A percentile compares a stretch with the other conserved stretches of the same genome.
Conservation (phyloP, 768 basidiomycete species). For the Phylloporus rhodoxanthus region DNA sequence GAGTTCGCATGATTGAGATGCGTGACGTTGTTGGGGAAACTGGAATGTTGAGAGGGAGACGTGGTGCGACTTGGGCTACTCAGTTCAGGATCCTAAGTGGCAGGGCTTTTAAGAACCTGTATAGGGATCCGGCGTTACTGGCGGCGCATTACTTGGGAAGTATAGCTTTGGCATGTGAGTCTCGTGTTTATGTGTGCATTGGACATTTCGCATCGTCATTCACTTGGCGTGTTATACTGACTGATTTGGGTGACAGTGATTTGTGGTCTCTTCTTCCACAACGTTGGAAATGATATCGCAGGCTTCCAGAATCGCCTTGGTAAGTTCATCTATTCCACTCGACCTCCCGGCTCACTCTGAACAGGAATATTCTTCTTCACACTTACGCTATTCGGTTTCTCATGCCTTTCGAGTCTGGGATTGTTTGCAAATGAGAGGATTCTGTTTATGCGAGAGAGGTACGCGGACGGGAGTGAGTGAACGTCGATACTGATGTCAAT, state of each 20-base stretch:
- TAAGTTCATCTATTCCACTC: constrained; percentile 22
- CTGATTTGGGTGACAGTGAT: constrained; percentile 46
- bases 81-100: constrained; percentile 95
- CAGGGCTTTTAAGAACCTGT: constrained; percentile 96
- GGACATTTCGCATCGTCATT: neutral
- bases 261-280: constrained; percentile 90
- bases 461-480: constrained; percentile 12
- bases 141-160: constrained; percentile 86
- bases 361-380: constrained; percentile 95
- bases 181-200: constrained; percentile 1
- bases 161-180: constrained; percentile 76
- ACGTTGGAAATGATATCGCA: constrained; percentile 87
- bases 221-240: neutral
- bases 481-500: neutral
- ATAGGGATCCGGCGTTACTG: constrained; percentile 89
- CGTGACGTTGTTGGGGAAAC: constrained; percentile 70
- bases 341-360: neutral
- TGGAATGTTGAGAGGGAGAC: constrained; percentile 58
- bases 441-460: constrained; percentile 98
- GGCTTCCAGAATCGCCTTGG: constrained; percentile 96
- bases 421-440: constrained; percentile 94
- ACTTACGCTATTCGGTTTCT: constrained; percentile 94
- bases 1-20: constrained; percentile 37
- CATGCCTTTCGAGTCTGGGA: constrained; percentile 88
- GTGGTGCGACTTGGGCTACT: constrained; percentile 79